phyloP scores from a whole-genome alignment of 2,329 filamentous ascomycete genomes.

The Botrytis sinoallii region DNA sequence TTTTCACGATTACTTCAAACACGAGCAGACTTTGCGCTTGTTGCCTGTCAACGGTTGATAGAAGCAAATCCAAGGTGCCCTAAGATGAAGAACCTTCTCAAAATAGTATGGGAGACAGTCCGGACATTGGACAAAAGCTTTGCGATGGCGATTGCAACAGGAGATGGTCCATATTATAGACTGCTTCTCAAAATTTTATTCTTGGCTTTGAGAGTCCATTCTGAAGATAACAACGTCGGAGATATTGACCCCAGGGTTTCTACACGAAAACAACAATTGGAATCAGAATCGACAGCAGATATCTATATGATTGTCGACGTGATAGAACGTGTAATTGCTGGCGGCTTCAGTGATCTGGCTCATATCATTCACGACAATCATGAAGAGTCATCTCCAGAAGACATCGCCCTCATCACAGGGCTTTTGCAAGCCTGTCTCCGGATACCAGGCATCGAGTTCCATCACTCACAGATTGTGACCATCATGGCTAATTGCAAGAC shows the following conservation, averaged over 20 bases:
- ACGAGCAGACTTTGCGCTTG: slow-evolving; percentile 76
- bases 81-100: slow-evolving; percentile 53
- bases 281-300: slow-evolving; percentile 37
- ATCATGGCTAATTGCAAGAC: slow-evolving; percentile 69
- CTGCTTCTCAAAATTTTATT: slow-evolving; percentile 82
- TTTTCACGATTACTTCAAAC: slow-evolving; percentile 74
- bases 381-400: slow-evolving; percentile 64
- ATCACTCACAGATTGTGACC: slow-evolving; percentile 67
- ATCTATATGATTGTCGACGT: slow-evolving; percentile 59
- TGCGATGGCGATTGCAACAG: slow-evolving; percentile 54
- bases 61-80: slow-evolving; percentile 48
- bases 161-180: slow-evolving; percentile 71
- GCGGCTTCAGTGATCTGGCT: slow-evolving; percentile 78
- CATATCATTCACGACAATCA: slow-evolving; percentile 76
- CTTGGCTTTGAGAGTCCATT: slow-evolving; percentile 68
- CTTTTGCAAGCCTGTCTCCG: slow-evolving; percentile 81
- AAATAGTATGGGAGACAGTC: slow-evolving; percentile 59
- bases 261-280: slow-evolving; percentile 22
- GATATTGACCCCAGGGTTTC: slow-evolving; percentile 27
- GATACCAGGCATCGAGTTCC: slow-evolving; percentile 71
- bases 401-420: slow-evolving; percentile 83
- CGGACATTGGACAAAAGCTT: slow-evolving; percentile 54
- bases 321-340: slow-evolving; percentile 72
- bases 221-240: slow-evolving; percentile 28
- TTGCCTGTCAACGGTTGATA: slow-evolving; percentile 76